Conservation (phyloP, 306 rosid genomes). For the Medicago truncatula region DNA sequence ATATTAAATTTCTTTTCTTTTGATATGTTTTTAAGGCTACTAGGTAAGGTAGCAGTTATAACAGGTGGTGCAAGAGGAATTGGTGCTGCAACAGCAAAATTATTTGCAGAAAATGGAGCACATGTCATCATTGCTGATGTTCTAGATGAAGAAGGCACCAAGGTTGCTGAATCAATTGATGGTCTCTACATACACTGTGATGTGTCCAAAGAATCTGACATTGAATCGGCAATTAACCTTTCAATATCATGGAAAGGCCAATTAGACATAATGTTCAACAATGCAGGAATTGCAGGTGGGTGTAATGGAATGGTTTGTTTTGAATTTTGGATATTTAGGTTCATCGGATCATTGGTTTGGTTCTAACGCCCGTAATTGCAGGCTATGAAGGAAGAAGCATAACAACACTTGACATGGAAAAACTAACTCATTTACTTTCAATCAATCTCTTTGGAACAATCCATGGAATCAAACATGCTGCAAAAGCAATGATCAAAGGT, state of each 20-base stretch:
- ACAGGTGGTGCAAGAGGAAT: slow-evolving; percentile 94
- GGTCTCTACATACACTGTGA: slow-evolving; percentile 84
- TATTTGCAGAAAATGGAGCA: slow-evolving; percentile 72
- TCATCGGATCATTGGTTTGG: not conserved
- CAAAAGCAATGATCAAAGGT: slow-evolving; percentile 71
- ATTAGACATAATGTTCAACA: slow-evolving; percentile 80
- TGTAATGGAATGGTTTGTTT: not conserved
- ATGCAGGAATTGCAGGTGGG: slow-evolving; percentile 72
- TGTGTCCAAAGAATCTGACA: slow-evolving; percentile 70
- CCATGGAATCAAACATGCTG: slow-evolving; percentile 79
- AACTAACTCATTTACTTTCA: slow-evolving; percentile 47
- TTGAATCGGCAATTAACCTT: slow-evolving; percentile 66
- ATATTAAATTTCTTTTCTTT: not conserved
- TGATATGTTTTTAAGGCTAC: slow-evolving; percentile 45
- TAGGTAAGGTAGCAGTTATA: slow-evolving; percentile 67
- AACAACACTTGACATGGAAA: slow-evolving; percentile 58
- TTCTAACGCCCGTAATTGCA: not conserved
- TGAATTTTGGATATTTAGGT: not conserved
- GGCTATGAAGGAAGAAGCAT: slow-evolving; percentile 73
- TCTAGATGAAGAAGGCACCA: slow-evolving; percentile 66
- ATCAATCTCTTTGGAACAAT: slow-evolving; percentile 65
- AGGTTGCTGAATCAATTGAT: slow-evolving; percentile 54
- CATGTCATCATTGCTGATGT: slow-evolving; percentile 76
- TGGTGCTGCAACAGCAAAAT: slow-evolving; percentile 79
- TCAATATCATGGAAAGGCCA: slow-evolving; percentile 74